Evolutionary conservation across 2,329 filamentous ascomycete genomes (phyloP).

Genomic region (Aureobasidium leucospermi): DNA sequence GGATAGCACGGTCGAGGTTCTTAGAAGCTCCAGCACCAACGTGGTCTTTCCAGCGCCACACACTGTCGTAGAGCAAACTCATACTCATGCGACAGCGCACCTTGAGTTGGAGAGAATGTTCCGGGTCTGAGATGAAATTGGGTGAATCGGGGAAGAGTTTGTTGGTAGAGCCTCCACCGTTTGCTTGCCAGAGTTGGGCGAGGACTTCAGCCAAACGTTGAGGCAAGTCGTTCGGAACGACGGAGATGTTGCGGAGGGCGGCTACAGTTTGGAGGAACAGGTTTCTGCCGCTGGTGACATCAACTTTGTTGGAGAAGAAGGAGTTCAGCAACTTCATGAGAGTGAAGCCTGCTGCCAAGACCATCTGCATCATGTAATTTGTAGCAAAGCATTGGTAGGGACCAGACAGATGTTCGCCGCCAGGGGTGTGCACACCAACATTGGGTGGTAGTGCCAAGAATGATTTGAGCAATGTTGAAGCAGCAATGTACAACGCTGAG

Average conservation of each 20-base stretch:
- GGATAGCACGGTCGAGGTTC: constrained; percentile 55
- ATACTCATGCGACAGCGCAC: constrained; percentile 80
- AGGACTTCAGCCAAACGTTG: constrained; percentile 77
- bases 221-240: constrained; percentile 70
- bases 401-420: constrained; percentile 2
- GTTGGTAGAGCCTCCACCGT: constrained; percentile 20
- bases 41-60: constrained; percentile 80
- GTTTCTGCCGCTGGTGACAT: constrained; percentile 58
- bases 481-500: constrained; percentile 66
- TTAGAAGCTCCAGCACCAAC: constrained; percentile 44
- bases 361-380: constrained; percentile 78
- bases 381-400: constrained; percentile 50
- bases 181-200: constrained; percentile 74
- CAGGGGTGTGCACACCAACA: constrained; percentile 23
- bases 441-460: constrained; percentile 54
- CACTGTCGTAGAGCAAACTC: constrained; percentile 76
- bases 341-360: constrained; percentile 71
- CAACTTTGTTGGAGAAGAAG: constrained; percentile 66
- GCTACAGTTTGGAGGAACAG: constrained; percentile 66
- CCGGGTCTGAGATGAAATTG: constrained; percentile 24
- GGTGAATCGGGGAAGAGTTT: constrained; percentile 24
- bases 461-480: constrained; percentile 60
- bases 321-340: constrained; percentile 69
- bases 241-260: constrained; percentile 64
- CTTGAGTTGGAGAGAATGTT: constrained; percentile 66